Evolutionary conservation across 345 rosid species (phyloP).

Genomic region (Atalantia buxifolia): DNA sequence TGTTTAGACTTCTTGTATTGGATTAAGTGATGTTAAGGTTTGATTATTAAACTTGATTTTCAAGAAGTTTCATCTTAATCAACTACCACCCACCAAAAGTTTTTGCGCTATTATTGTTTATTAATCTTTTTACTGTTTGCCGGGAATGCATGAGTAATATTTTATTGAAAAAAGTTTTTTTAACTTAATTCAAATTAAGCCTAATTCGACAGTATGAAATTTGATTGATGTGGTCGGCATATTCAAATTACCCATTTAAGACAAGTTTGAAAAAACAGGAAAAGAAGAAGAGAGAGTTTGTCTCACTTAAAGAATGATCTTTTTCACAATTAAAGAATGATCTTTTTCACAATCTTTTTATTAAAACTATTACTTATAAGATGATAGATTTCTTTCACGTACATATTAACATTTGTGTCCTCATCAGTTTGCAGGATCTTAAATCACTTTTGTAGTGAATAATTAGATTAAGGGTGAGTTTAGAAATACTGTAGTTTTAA

Average conservation of each 20-base stretch:
- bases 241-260: background rate
- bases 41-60: background rate
- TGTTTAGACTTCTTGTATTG: background rate
- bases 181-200: background rate
- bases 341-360: background rate
- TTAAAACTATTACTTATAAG: too few species aligned
- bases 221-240: background rate
- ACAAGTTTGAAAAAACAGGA: background rate
- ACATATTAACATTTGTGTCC: background rate
- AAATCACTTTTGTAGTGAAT: too few species aligned
- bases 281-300: background rate
- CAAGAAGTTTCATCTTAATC: background rate
- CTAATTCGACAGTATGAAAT: background rate
- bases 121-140: too few species aligned
- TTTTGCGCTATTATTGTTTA: background rate
- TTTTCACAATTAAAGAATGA: background rate
- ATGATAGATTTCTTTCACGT: too few species aligned
- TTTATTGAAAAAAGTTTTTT: too few species aligned
- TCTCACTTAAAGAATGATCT: background rate
- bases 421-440: too few species aligned
- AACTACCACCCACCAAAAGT: background rate
- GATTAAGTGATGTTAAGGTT: background rate
- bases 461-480: too few species aligned
- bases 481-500: too few species aligned
- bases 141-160: too few species aligned